phyloP scores from a whole-genome alignment of 139 green algal genomes.

The Chara braunii region DNA sequence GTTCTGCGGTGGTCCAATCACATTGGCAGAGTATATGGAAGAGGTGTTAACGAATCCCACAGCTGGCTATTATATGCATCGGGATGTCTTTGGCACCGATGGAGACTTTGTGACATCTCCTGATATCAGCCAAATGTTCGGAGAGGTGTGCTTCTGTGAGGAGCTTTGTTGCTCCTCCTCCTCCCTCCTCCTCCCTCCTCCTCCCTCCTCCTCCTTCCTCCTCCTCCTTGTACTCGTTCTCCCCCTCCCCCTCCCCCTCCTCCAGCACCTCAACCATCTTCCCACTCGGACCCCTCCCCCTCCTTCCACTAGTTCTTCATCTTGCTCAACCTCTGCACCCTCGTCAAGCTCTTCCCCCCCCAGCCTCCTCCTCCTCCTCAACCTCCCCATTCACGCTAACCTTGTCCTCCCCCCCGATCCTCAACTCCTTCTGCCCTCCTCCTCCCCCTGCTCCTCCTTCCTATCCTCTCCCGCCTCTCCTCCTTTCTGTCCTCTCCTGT shows the following conservation, averaged over 20 bases:
- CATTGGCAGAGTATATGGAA: constrained; percentile 82
- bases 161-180: constrained; percentile 21
- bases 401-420: no score
- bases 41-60: constrained; percentile 45
- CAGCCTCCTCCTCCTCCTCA: not conserved
- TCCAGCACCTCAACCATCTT: not conserved
- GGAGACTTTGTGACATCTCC: constrained; percentile 95
- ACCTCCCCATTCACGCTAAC: no score
- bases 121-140: constrained; percentile 95
- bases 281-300: not conserved
- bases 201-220: not conserved
- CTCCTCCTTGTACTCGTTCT: not conserved
- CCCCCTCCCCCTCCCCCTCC: not conserved
- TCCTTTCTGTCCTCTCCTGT: no score
- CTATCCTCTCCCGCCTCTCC: no score
- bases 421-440: no score
- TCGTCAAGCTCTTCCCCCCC: not conserved
- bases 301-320: constrained; percentile 1
- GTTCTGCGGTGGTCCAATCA: constrained; percentile 86
- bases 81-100: constrained; percentile 77
- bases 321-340: not conserved
- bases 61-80: constrained; percentile 41
- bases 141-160: constrained; percentile 55
- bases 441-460: no score
- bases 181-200: not conserved